A percentile compares a stretch with the other conserved stretches of the same genome.
Conservation (phyloP, 768 basidiomycete genomes). For the Lanmaoa pseudosensibilis region DNA sequence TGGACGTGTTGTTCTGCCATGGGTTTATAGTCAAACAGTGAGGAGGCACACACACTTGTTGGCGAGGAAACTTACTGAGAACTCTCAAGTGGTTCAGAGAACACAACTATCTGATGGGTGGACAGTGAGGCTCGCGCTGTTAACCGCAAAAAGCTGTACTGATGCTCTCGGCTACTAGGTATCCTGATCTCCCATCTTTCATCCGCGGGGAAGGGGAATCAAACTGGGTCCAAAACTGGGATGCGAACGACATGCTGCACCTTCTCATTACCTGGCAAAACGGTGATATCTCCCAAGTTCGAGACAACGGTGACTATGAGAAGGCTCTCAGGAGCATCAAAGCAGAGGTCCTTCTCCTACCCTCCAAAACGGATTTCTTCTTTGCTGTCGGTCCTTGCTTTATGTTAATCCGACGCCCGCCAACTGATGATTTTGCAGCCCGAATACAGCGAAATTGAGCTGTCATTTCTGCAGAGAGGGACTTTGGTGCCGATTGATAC, state of each 20-base stretch:
- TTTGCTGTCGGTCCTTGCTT: constrained; percentile 41
- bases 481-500: constrained; percentile 45
- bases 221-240: constrained; percentile 45
- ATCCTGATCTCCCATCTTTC: constrained; percentile 47
- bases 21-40: constrained; percentile 56
- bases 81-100: constrained; percentile 51
- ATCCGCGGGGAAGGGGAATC: constrained; percentile 50
- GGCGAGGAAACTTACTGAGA: constrained; percentile 50
- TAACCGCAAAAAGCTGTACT: not conserved
- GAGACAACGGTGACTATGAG: constrained; percentile 43
- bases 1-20: constrained; percentile 51
- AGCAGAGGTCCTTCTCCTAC: constrained; percentile 55
- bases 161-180: constrained; percentile 34
- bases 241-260: constrained; percentile 53
- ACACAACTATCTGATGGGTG: constrained; percentile 41
- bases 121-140: constrained; percentile 31
- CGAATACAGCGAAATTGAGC: constrained; percentile 51
- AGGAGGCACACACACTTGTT: constrained; percentile 74
- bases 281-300: constrained; percentile 48
- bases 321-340: constrained; percentile 43
- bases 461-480: constrained; percentile 40
- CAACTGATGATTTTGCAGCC: constrained; percentile 35
- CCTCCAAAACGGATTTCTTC: constrained; percentile 56
- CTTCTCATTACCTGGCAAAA: constrained; percentile 51
- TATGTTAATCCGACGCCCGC: not conserved